Conservation (phyloP, 768 basidiomycete genomes). For the Termitomyces sp. region DNA sequence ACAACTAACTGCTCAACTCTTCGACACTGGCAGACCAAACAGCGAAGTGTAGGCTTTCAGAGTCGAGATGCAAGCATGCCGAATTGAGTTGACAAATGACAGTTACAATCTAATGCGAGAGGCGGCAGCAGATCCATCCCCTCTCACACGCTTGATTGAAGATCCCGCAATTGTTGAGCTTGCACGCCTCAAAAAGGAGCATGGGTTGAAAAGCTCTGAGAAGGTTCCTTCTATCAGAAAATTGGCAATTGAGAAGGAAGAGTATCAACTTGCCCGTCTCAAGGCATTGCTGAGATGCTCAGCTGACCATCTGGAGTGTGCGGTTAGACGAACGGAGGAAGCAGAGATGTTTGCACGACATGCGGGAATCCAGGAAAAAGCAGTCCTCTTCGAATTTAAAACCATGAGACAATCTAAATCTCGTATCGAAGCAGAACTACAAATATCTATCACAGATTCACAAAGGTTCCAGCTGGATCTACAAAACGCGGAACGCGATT, state of each 20-base stretch:
- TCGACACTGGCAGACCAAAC: not conserved
- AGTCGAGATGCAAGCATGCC: not conserved
- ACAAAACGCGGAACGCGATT: conserved; percentile 40
- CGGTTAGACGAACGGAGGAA: conserved; percentile 48
- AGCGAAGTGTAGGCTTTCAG: not conserved
- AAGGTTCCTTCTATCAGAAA: conserved; percentile 33
- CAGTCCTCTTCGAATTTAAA: conserved; percentile 29
- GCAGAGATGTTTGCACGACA: conserved; percentile 44
- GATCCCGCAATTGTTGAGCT: conserved; percentile 36
- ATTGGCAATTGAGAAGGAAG: conserved; percentile 43
- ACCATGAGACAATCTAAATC: conserved; percentile 36
- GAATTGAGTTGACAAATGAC: not conserved
- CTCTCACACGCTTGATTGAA: conserved; percentile 36
- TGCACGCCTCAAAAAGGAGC: conserved; percentile 25
- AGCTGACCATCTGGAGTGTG: conserved; percentile 49
- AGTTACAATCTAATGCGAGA: conserved; percentile 32
- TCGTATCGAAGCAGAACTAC: conserved; percentile 24
- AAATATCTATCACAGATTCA: conserved; percentile 31
- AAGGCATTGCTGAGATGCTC: conserved; percentile 47
- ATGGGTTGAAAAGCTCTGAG: conserved; percentile 26
- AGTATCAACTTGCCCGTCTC: conserved; percentile 49
- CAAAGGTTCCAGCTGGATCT: conserved; percentile 41
- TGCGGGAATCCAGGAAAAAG: conserved; percentile 43
- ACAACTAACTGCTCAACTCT: not conserved
- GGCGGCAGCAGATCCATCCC: conserved; percentile 38